These are phyloP conservation scores for Platanthera guangdongensis DNA, from an alignment of 106 monocot species.

Conservation along the genomic window DNA sequence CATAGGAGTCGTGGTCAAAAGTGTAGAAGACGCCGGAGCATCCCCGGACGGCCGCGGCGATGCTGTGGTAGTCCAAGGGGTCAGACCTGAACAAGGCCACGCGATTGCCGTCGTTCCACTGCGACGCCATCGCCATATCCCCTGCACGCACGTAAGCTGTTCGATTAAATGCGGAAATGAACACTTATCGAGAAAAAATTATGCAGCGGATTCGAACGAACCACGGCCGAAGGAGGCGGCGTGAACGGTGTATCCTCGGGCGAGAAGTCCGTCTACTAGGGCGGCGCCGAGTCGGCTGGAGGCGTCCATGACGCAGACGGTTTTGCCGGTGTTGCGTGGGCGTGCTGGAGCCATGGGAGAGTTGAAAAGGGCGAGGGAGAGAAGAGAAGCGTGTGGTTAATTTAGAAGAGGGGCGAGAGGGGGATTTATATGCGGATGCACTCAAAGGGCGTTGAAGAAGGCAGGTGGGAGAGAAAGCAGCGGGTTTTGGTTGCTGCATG, in stretches of 20 bases:
- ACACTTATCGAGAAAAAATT: not conserved
- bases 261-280: slow-evolving; percentile 60
- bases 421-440: slow-evolving; percentile 3
- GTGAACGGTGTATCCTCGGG: slow-evolving; percentile 69
- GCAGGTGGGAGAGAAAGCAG: slow-evolving; percentile 22
- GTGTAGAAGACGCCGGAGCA: slow-evolving; percentile 90
- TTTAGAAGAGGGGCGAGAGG: not conserved
- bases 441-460: slow-evolving; percentile 27
- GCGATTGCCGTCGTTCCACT: slow-evolving; percentile 21
- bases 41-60: slow-evolving; percentile 65
- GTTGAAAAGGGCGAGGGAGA: not conserved
- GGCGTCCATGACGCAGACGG: slow-evolving; percentile 88
- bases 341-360: slow-evolving; percentile 12
- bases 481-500: slow-evolving; percentile 23
- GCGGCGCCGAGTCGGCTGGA: slow-evolving; percentile 39
- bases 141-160: not conserved
- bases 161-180: not conserved
- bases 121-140: slow-evolving; percentile 8
- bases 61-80: slow-evolving; percentile 81
- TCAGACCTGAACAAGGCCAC: slow-evolving; percentile 57
- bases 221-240: slow-evolving; percentile 47
- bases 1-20: slow-evolving; percentile 46
- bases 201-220: slow-evolving; percentile 1
- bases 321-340: slow-evolving; percentile 15
- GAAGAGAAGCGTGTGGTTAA: slow-evolving; percentile 3